Base-by-base conservation (phyloP, 441 rosid genomes). In the Euphorbia corollata region DNA sequence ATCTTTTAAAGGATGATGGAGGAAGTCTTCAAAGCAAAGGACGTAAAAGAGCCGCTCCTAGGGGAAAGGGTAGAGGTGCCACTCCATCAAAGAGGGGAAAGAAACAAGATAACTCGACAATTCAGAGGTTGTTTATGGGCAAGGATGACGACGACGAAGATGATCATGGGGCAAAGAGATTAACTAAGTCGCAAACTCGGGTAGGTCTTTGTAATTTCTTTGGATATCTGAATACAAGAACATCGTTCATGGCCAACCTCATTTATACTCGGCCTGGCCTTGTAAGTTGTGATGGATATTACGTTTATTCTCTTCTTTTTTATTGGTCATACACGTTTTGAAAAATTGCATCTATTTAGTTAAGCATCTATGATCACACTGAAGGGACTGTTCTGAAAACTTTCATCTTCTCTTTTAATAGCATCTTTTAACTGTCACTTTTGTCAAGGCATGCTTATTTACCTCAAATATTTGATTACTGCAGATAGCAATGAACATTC, bases 91-190 rank as follows among this genome's bases (percentile, higher is more conserved):
- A 93, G 77, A 87, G 95, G 51, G 95, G 99, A 65, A 81, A 80
- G 74, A 87, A 81, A 75, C 71, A 84, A 24, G 90, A 84, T 63
- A 86, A 79, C 79, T 81, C 96, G 54, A 78, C 84, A 47, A 68
- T 84, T 76, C 85, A 82, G 67, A 85, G 86, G 73, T 63, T 83
- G 83, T 80, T 86, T 45, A 75, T 77, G 81, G 78, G 73, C 79
- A 87, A 79, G 73, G 86, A 90, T 56, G 93, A 85, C 10, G 91
- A 92, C 0, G 94, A 92, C 0, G 90, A 89, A 0, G 90, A 90
- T 6, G 86, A 89, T n/a, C 86, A 85, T 61, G 73, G 59, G 20
- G 73, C 80, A 48, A 85, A 75, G 76, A 87, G 79, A 84, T 71
- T 82, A 61, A 84, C 73, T 12, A 86, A 80, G 77, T 73, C 89